phyloP scores from a whole-genome alignment of 257 asterid species.

The Solanum verrucosum region DNA sequence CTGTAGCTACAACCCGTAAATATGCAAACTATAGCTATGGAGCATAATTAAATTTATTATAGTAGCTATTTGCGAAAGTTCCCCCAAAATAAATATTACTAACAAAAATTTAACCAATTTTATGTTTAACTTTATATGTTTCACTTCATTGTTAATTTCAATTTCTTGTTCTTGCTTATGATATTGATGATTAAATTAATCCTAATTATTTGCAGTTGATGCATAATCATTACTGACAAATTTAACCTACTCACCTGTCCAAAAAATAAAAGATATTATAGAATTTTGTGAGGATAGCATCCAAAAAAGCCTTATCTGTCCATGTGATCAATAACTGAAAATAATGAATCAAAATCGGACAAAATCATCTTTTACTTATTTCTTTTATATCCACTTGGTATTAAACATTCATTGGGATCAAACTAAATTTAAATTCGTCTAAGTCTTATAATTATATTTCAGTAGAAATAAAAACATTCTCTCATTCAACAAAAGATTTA shows the following conservation, averaged over 20 bases:
- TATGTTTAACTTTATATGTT: too few relatives aligned
- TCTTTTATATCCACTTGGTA: neutral
- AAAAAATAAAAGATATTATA: too few relatives aligned
- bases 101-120: too few relatives aligned
- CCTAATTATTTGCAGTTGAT: neutral
- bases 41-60: too few relatives aligned
- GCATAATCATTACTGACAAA: neutral
- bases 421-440: neutral
- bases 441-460: neutral
- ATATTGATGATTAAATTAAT: neutral
- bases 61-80: too few relatives aligned
- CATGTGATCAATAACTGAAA: neutral
- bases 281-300: neutral
- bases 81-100: neutral
- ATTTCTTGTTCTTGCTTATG: neutral
- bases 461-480: neutral
- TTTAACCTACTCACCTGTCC: too few relatives aligned
- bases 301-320: neutral
- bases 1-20: rapidly evolving
- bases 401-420: neutral
- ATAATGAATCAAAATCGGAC: neutral
- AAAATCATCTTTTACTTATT: neutral
- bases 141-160: neutral
- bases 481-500: neutral
- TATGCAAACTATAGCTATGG: too few relatives aligned